phyloP scores from a whole-genome alignment of 305 asterid genomes.

The Solanum hybrid region DNA sequence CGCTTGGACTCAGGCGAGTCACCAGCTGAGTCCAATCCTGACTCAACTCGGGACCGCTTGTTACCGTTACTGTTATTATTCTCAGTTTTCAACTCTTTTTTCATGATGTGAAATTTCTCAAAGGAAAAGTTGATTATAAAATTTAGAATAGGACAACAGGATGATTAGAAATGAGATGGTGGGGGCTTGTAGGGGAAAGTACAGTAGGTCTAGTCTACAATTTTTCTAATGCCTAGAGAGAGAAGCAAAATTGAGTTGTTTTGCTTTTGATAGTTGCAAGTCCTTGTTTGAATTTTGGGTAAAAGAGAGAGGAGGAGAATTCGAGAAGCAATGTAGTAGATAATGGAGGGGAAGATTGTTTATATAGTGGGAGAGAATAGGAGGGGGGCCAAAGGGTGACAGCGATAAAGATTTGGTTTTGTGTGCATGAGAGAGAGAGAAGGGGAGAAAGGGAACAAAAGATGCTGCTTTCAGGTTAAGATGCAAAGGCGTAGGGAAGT shows the following conservation, averaged over 20 bases:
- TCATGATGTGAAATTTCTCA: neutral
- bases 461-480: slow-evolving; percentile 5
- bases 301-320: neutral
- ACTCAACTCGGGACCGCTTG: slow-evolving; percentile 24
- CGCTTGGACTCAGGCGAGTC: slow-evolving; percentile 22
- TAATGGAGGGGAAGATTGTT: neutral
- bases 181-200: neutral
- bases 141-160: neutral
- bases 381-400: neutral
- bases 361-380: slow-evolving; percentile 3
- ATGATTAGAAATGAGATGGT: neutral
- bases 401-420: neutral
- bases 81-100: neutral
- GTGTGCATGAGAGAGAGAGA: neutral
- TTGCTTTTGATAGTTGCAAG: neutral
- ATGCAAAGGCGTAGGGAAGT: slow-evolving; percentile 2
- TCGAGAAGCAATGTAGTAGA: neutral
- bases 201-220: neutral
- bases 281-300: neutral
- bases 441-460: neutral
- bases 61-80: neutral
- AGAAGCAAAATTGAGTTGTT: neutral
- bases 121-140: neutral
- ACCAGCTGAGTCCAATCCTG: slow-evolving; percentile 1
- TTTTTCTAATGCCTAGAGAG: neutral